Evolutionary conservation across 2,329 filamentous ascomycete species (phyloP), one percentile per base, ranked within the genome.

Genomic region (Trichoderma lentiforme): DNA sequence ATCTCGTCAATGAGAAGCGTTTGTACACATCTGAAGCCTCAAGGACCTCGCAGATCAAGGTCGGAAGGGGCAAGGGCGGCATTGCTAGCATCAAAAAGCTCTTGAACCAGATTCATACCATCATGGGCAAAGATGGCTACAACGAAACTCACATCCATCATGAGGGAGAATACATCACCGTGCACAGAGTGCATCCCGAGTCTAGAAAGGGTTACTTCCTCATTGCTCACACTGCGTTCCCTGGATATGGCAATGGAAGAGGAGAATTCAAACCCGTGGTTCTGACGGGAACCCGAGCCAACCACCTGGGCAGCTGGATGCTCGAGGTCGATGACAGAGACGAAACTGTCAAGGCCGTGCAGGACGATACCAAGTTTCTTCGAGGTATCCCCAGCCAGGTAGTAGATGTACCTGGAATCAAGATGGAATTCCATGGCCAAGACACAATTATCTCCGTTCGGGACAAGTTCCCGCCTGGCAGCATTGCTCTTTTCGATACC

Each of bases 141-240:
- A 92, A 95, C 71, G 96, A 99, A 81, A 97, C 94, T 8, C 95
- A 98, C 78, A 94, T 99, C 68, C 95, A 99, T 79, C 96, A 99
- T 79, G 95, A 98, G 74, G 92, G 93, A 71, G 93, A 99, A 80
- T 98, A 97, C 79, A 92, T 99, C 78, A 99, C 96, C 0, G 94
- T 99, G 7, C 96, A 99, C 80, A 88, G 97, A 73, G 94, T 98
- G 3, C 95, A 99, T 78, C 96, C 95, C 0, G 91, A 93, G 79
- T 97, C 93, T 1, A 89, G 96, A 72, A 97, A 96, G 80, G 96
- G 96, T 0, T 95, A 97, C 81, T 98, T 98, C 82, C 84, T 98
- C 61, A 95, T 99, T 76, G 95, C 97, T 0, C 96, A 98, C 77
- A 98, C 96, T 4, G 96, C 97, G 1, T 99, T 95, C 82, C 94